Conservation (phyloP, 805 yeast species). For the Sungouiozyma intestinalis region DNA sequence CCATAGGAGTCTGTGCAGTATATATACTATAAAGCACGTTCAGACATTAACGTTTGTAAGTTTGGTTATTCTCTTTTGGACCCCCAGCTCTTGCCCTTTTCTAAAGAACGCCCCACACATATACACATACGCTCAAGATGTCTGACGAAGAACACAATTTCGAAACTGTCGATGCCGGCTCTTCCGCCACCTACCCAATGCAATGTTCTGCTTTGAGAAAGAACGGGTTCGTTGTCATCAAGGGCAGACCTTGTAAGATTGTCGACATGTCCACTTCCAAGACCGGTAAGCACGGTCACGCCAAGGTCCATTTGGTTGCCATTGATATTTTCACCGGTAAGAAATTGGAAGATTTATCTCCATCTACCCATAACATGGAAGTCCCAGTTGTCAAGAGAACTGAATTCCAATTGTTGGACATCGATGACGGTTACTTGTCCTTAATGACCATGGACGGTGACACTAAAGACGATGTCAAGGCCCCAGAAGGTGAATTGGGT, state of each 20-base stretch:
- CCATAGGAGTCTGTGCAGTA: background rate
- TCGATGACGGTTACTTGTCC: constrained; percentile 95
- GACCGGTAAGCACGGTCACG: constrained; percentile 99
- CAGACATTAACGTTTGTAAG: background rate
- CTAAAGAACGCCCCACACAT: constrained; percentile 1
- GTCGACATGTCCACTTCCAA: constrained; percentile 99
- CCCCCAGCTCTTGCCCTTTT: background rate
- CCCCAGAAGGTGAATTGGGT: constrained; percentile 98
- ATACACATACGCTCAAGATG: constrained; percentile 12
- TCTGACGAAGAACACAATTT: constrained; percentile 67
- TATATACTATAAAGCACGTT: background rate
- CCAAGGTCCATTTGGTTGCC: constrained; percentile 99
- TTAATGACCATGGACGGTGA: constrained; percentile 97
- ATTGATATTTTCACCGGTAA: constrained; percentile 97
- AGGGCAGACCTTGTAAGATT: constrained; percentile 99
- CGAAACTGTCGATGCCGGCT: constrained; percentile 98
- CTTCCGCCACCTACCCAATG: constrained; percentile 96
- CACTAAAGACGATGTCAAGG: constrained; percentile 97
- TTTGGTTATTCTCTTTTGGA: background rate
- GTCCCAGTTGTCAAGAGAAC: constrained; percentile 95
- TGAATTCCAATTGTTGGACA: constrained; percentile 94
- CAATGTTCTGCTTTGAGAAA: constrained; percentile 99
- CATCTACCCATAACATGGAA: constrained; percentile 99
- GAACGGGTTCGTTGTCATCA: constrained; percentile 98
- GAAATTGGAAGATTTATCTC: constrained; percentile 99